Base-by-base conservation (phyloP, 2,329 filamentous ascomycete genomes). In the Tolypocladium pustulatum region DNA sequence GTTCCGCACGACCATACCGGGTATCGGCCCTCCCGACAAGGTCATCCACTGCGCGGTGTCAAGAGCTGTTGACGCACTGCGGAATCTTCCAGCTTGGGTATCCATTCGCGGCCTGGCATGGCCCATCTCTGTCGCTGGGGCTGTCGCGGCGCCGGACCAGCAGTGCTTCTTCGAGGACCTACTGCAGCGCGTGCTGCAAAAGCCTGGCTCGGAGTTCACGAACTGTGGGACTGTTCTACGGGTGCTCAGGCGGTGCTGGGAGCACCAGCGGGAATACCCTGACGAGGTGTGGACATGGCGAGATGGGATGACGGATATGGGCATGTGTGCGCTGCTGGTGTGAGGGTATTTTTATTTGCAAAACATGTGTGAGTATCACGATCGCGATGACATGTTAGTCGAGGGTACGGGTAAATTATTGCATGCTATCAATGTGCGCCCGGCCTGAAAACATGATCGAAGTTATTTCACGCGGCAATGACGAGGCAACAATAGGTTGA, bases 321-420 rank as follows among this genome's bases (percentile, higher is more conserved):
- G 59, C 0, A 61, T 66, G 2, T 66, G 59, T n/a, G 63, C 64
- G 34, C 59, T 66, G 1, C 20, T 66, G 0, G 60, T 65, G 32
- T 65, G 59, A 57, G 22, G 4, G 8, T 4, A 12, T n/a, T n/a
- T 34, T 13, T 22, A 34, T 34, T 4, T 34, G 32, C 32, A 34
- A 34, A 4, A n/a, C n/a, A n/a, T n/a, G n/a, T n/a, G n/a, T n/a
- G n/a, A n/a, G n/a, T n/a, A n/a, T n/a, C n/a, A n/a, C n/a, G n/a
- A n/a, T n/a, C n/a, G n/a, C n/a, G n/a, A n/a, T n/a, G n/a, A n/a
- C n/a, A n/a, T n/a, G n/a, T n/a, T n/a, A n/a, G n/a, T n/a, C n/a
- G n/a, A n/a, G n/a, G n/a, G n/a, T n/a, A n/a, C n/a, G n/a, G n/a
- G n/a, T n/a, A n/a, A n/a, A n/a, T n/a, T n/a, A n/a, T n/a, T n/a